Base-by-base conservation (phyloP, 306 rosid species). In the Coriaria nepalensis region DNA sequence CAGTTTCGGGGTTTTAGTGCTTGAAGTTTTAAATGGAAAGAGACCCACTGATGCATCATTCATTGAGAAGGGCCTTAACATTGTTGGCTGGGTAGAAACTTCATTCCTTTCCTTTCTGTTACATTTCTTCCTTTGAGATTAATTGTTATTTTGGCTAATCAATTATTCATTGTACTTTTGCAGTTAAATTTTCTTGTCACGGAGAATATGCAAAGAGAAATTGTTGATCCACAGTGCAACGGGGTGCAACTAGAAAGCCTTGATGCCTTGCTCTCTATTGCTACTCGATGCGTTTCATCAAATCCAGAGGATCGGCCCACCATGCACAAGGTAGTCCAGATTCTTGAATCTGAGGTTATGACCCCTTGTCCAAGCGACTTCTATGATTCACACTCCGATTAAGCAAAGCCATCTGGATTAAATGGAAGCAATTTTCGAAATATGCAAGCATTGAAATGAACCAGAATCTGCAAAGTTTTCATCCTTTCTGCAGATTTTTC, bases 281-380 rank as follows among this genome's bases (percentile, higher is more conserved):
- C 98, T 36, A 79, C 71, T 52, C 94, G 79, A 59, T 90, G 98
- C 46, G 81, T 90, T 73, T 90, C 95, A 47, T 79, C 95, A 5
- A 75, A 46, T 77, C 87, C 98, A 33, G 95, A 85, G 43, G 98
- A 85, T 57, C 86, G 95, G 33, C 98, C 95, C 34, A 81, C 94
- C 5, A 90, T 90, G 98, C 98, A 90, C 57, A 74, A 95, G 67
- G 94, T 90, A 49, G 87, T 85, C 57, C 95, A 90, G 78, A 49
- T 85, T 52, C 86, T 90, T 53, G 98, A 90, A 70, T 75, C 98
- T 10, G 98, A 90, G 74, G 94, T 90, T 50, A 74, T 79, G 82
- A 81, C 98, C 35, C 98, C 98, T 4, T 85, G 94, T 81, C 98
- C 92, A 55, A 85, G 98, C 52, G 95, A 90, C 62, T 90, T 81